Base-by-base conservation (phyloP, 352 stramenopile genomes). In the Globisporangium alternatum region DNA sequence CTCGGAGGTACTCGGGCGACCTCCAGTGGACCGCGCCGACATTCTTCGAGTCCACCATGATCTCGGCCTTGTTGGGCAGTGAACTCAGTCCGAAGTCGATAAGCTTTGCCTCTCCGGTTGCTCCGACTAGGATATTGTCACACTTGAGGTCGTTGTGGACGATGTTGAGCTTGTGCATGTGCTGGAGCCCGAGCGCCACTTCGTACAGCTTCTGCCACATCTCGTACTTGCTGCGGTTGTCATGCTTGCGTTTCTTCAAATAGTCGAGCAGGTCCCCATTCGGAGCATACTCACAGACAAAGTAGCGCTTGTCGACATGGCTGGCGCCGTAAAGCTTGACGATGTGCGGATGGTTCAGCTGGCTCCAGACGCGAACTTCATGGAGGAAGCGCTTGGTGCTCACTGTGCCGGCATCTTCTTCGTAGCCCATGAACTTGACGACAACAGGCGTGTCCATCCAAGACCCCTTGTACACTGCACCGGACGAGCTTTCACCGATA, bases 171-270 rank as follows among this genome's bases (percentile, higher is more conserved):
- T 5, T 39, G 19, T 58, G 52, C 17, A 58, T 17, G 31, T 58
- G 41, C 30, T 58, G 8, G 3, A 58, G 52, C n/a, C 52, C 52
- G 5, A 58, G 52, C 4, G 52, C 52, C 1, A 31, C 52, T 58
- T 58, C 52, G 13, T 58, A 45, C 31, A 58, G 1, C 31, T 58
- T 58, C 31, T 45, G 6, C 52, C 52, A 58, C 17, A 21, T 12
- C 2, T 45, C 2, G 1, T 21, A 8, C 2, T 30, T n/a, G n/a
- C n/a, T 17, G 31, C 31, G 9, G 31, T 58, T 58, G 17, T 25
- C 19, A 1, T 9, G 44, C 2, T 25, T 25, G 45, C 19, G 45
- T n/a, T n/a, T n/a, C 6, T 31, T 15, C 30, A 57, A 43, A 41
- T 30, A 44, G 0, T 37, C 4, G 0, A 1, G 15, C 51, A 56